Evolutionary conservation across 2,329 filamentous ascomycete genomes (phyloP), one percentile per base, ranked within the genome.

Genomic region (Apiospora hydei): DNA sequence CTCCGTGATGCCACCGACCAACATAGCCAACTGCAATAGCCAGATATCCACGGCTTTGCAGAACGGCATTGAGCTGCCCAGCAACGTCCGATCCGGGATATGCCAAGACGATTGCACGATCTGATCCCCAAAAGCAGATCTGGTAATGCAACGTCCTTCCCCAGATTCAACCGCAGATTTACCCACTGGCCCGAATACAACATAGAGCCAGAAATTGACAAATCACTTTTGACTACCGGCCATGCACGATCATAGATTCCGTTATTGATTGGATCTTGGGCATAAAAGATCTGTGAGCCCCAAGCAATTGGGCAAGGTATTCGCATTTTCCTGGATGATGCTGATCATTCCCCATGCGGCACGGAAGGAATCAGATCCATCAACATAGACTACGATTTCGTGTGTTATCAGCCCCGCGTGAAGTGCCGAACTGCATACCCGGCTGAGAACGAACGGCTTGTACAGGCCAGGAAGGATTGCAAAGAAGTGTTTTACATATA

Each of bases 121-220:
- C 57, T 64, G 57, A n/a, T 41, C 34, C 34, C 57, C 57, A n/a
- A 64, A 41, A 24, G 18, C 18, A 41, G 57, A 64, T 64, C 57
- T 64, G 21, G 34, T 24, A 64, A 64, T 41, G 57, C 34, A 41
- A 64, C 57, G 57, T 13, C 34, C 57, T 41, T n/a, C 18, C 26
- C 34, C 57, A 64, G 57, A 64, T 41, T 64, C 57, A 64, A n/a
- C 57, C 57, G 57, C 34, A 41, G 30, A 64, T 64, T 64, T 64
- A 64, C 57, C 57, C 57, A n/a, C 41, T n/a, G 30, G 30, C 18
- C 30, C 34, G 41, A 34, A 41, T 41, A 18, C 34, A n/a, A 41
- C 34, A n/a, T 34, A 64, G 3, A 7, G 6, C n/a, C 0, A 21
- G 5, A n/a, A 41, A n/a, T n/a, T 64, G 57, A 64, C 57, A 41